Conservation (phyloP, 192 early-diverging fungal genomes). For the Mortierella hygrophila region DNA sequence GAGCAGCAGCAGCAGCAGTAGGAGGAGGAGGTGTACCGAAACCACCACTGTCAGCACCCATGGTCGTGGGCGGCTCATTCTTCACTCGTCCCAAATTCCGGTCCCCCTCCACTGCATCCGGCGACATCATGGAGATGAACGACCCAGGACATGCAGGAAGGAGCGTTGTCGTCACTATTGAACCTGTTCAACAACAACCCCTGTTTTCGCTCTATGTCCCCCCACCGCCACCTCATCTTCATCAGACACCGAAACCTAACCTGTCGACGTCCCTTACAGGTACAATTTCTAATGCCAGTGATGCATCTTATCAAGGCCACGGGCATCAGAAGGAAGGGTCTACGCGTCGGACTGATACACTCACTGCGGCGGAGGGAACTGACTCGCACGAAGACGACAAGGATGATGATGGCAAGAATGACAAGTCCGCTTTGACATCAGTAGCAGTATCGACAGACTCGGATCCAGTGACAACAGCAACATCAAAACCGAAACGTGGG, state of each 20-base stretch:
- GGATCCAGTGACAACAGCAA: no score
- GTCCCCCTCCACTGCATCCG: constrained; percentile 26
- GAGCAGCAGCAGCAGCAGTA: not conserved
- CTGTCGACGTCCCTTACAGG: not conserved
- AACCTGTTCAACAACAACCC: constrained; percentile 49
- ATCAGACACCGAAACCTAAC: constrained; percentile 7
- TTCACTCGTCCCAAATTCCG: constrained; percentile 37
- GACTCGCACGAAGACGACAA: not conserved
- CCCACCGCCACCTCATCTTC: constrained; percentile 8
- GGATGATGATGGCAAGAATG: not conserved
- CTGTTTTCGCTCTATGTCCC: constrained; percentile 44
- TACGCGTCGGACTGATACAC: not conserved
- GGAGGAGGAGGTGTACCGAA: not conserved
- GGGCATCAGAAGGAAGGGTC: not conserved
- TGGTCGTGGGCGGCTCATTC: constrained; percentile 37
- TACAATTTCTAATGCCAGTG: not conserved
- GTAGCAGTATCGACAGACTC: not conserved
- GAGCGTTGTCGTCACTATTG: constrained; percentile 27
- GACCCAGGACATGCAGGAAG: constrained; percentile 41
- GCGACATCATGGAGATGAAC: constrained; percentile 55
- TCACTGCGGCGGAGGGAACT: not conserved
- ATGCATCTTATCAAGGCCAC: not conserved
- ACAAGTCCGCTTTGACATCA: not conserved
- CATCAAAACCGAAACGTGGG: not conserved
- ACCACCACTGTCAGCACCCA: constrained; percentile 9